phyloP scores from a whole-genome alignment of 2,329 filamentous ascomycete genomes.

The Alternaria sp. region DNA sequence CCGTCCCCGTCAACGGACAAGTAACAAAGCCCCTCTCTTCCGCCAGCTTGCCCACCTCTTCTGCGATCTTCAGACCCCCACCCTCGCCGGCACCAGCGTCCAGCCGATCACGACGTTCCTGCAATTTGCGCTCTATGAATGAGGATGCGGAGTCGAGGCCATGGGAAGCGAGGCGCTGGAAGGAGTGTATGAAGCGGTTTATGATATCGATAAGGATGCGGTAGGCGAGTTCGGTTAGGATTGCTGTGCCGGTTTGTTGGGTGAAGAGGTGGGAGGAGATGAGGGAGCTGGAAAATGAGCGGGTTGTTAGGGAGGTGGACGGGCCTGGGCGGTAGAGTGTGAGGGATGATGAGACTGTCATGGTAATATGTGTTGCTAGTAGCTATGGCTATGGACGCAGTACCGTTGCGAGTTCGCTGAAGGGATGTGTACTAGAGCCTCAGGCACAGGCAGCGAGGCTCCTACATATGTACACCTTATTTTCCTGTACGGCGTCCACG shows the following conservation, averaged over 20 bases:
- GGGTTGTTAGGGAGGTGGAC: conserved; percentile 2
- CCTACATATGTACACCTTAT: background rate
- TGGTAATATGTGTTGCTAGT: conserved; percentile 6
- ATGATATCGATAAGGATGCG: conserved; percentile 39
- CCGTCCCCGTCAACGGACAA: conserved; percentile 25
- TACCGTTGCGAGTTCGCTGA: background rate
- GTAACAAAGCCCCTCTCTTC: conserved; percentile 25
- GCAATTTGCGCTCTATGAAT: conserved; percentile 32
- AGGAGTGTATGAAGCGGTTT: conserved; percentile 29
- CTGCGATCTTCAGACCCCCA: conserved; percentile 22
- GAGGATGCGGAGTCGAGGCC: conserved; percentile 32
- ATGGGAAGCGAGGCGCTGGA: conserved; percentile 31
- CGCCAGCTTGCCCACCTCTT: conserved; percentile 31
- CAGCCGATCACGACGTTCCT: conserved; percentile 19
- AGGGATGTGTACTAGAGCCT: background rate
- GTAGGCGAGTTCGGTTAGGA: conserved; percentile 40
- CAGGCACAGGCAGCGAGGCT: background rate
- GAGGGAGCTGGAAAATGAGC: conserved; percentile 10
- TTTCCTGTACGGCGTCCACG: background rate
- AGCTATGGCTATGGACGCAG: background rate
- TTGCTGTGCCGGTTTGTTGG: conserved; percentile 31
- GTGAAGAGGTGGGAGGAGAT: conserved; percentile 21
- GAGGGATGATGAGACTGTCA: conserved; percentile 23
- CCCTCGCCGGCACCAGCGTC: no score
- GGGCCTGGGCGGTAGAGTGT: conserved; percentile 14